Conservation (phyloP, 2,329 filamentous ascomycete genomes). For the Aspergillus ibericus region DNA sequence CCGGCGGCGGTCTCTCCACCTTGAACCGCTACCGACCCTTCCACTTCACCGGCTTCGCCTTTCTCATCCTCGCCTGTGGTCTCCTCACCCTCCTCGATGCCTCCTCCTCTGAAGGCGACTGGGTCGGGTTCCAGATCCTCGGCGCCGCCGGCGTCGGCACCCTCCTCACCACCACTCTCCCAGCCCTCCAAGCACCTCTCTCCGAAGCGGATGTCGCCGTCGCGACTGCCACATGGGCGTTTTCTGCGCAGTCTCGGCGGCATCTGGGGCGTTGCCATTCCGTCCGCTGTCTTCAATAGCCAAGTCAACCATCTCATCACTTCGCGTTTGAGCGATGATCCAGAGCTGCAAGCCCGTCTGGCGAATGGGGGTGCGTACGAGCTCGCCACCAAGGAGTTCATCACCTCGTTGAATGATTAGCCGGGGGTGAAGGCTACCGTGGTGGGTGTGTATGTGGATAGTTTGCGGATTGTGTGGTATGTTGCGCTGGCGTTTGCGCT, state of each 20-base stretch:
- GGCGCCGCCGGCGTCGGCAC: conserved; percentile 25
- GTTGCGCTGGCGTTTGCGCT: conserved; percentile 35
- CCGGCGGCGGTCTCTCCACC: conserved; percentile 31
- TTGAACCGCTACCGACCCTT: conserved; percentile 33
- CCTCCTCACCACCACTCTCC: conserved; percentile 25
- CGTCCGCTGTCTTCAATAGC: conserved; percentile 34
- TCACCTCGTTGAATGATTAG: background rate
- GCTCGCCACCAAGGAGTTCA: conserved; percentile 13
- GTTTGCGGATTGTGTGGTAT: conserved; percentile 41
- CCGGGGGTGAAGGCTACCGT: conserved; percentile 25
- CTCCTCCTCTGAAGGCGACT: conserved; percentile 23
- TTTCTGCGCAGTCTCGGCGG: conserved; percentile 35
- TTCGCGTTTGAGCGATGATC: conserved; percentile 10
- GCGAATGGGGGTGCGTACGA: conserved; percentile 25
- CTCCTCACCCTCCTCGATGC: conserved; percentile 27
- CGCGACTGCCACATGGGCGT: conserved; percentile 29
- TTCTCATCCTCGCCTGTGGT: conserved; percentile 27
- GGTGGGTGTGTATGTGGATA: conserved; percentile 33
- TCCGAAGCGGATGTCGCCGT: conserved; percentile 29
- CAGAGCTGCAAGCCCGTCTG: conserved; percentile 9
- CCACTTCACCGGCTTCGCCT: conserved; percentile 28
- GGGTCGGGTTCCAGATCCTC: conserved; percentile 32
- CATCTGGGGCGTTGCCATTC: conserved; percentile 33
- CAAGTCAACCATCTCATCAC: conserved; percentile 17
- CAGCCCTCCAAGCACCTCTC: conserved; percentile 30